Evolutionary conservation across 2,329 filamentous ascomycete species (phyloP).

Genomic region (Coniella vitis): DNA sequence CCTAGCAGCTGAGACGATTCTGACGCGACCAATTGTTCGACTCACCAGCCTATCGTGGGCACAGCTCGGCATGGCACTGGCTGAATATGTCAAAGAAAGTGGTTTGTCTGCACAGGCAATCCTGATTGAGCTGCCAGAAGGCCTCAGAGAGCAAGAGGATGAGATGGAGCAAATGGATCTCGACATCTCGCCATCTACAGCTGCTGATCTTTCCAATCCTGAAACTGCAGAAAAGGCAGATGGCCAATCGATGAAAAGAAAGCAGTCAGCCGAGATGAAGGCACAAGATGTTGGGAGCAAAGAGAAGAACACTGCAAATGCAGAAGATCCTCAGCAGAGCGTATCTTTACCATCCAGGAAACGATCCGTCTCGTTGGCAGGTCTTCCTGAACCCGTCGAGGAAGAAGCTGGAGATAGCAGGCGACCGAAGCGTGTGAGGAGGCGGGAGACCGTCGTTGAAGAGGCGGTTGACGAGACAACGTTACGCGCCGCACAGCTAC

Average conservation of each 20-base stretch:
- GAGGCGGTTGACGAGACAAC: conserved; percentile 47
- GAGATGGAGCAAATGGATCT: conserved; percentile 31
- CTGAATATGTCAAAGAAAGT: conserved; percentile 27
- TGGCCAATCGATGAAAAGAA: not conserved
- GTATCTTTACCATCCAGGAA: conserved; percentile 44
- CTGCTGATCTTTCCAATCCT: conserved; percentile 11
- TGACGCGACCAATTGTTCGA: conserved; percentile 23
- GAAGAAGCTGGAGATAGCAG: conserved; percentile 54
- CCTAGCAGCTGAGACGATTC: conserved; percentile 15
- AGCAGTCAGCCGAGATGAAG: conserved; percentile 1
- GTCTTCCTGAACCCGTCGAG: conserved; percentile 47
- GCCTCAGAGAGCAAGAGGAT: conserved; percentile 28
- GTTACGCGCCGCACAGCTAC: conserved; percentile 47
- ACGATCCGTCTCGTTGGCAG: conserved; percentile 56
- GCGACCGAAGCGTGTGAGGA: conserved; percentile 58
- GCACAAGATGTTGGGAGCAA: conserved; percentile 4
- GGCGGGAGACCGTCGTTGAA: conserved; percentile 48
- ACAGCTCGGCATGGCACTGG: conserved; percentile 34
- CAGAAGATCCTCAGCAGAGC: conserved; percentile 25
- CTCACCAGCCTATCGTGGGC: conserved; percentile 33
- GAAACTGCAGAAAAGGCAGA: conserved; percentile 6
- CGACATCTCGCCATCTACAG: conserved; percentile 27
- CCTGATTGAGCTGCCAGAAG: conserved; percentile 30
- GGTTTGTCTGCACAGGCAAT: conserved; percentile 31
- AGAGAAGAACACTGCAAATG: not conserved